These are phyloP conservation scores for Piper longum DNA, from an alignment of 164 flowering plant species.

Conservation along the genomic window DNA sequence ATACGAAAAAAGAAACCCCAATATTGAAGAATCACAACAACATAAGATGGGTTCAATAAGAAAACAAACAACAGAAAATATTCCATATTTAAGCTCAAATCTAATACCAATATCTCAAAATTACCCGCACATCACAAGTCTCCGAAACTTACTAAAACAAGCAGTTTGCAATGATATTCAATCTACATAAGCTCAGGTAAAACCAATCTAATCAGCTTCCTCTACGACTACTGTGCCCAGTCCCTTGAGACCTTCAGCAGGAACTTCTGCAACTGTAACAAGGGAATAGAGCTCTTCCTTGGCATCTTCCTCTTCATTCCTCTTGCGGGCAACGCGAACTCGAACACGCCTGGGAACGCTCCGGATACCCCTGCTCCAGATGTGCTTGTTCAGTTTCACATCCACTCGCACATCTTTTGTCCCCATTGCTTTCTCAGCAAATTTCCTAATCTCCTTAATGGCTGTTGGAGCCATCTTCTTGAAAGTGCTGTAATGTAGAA, in stretches of 20 bases:
- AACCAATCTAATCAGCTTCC: conserved; percentile 28
- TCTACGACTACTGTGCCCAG: conserved; percentile 50
- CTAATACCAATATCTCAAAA: too few species aligned
- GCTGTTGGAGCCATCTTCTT: conserved; percentile 75
- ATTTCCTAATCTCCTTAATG: conserved; percentile 58
- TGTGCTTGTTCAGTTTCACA: conserved; percentile 55
- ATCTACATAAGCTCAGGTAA: too few species aligned
- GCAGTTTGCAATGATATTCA: too few species aligned
- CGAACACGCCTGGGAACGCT: conserved; percentile 56
- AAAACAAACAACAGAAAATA: too few species aligned
- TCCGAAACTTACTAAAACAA: too few species aligned
- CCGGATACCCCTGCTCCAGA: conserved; percentile 58
- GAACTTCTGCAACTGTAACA: conserved; percentile 54
- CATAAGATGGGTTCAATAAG: too few species aligned
- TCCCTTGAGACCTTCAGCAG: conserved; percentile 43
- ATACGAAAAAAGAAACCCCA: too few species aligned
- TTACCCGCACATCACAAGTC: too few species aligned
- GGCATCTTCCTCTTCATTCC: conserved; percentile 67
- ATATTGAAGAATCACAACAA: too few species aligned
- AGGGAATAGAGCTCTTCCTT: conserved; percentile 63
- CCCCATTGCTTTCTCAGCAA: conserved; percentile 57
- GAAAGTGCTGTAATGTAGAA: conserved; percentile 30
- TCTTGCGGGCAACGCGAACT: conserved; percentile 60
- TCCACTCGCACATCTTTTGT: conserved; percentile 65
- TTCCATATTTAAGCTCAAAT: too few species aligned